Percentiles rank a stretch among this genome's conserved stretches.
phyloP scores from a whole-genome alignment of 192 early-diverging fungal genomes.

The Pilaira anomala region DNA sequence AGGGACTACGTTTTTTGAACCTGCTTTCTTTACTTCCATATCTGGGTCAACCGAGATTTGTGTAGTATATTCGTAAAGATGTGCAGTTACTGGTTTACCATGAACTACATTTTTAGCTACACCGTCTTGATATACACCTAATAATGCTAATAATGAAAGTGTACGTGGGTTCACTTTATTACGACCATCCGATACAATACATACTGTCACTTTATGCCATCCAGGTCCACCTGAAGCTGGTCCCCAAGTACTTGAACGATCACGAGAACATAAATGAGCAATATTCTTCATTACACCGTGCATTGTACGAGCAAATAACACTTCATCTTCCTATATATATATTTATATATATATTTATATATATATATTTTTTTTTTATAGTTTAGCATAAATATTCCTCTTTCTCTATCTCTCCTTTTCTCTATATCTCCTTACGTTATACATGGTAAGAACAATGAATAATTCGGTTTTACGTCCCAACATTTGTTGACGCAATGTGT shows the following conservation, averaged over 20 bases:
- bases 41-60: slow-evolving; percentile 72
- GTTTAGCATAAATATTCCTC: too few relatives aligned
- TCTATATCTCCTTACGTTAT: slow-evolving; percentile 39
- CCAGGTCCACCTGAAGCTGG: slow-evolving; percentile 34
- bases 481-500: slow-evolving; percentile 63
- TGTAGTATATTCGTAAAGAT: slow-evolving; percentile 72
- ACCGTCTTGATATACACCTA: slow-evolving; percentile 80
- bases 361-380: too few relatives aligned
- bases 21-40: slow-evolving; percentile 60
- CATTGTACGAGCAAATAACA: slow-evolving; percentile 76
- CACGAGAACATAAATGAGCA: slow-evolving; percentile 63
- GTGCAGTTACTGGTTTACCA: slow-evolving; percentile 66
- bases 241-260: slow-evolving; percentile 52
- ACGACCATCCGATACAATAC: slow-evolving; percentile 77
- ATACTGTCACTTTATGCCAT: slow-evolving; percentile 78
- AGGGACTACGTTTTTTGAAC: slow-evolving; percentile 62
- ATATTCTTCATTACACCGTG: slow-evolving; percentile 76
- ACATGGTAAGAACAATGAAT: slow-evolving; percentile 84
- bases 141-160: slow-evolving; percentile 61
- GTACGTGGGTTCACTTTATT: slow-evolving; percentile 63
- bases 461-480: slow-evolving; percentile 65
- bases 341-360: not conserved
- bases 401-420: not conserved
- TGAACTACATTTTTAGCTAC: slow-evolving; percentile 64
- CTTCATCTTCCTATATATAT: slow-evolving; percentile 60